Evolutionary conservation across 495 filamentous ascomycete species (phyloP), one percentile per base, ranked within the genome.

Genomic region (Aspergillus mulundensis): DNA sequence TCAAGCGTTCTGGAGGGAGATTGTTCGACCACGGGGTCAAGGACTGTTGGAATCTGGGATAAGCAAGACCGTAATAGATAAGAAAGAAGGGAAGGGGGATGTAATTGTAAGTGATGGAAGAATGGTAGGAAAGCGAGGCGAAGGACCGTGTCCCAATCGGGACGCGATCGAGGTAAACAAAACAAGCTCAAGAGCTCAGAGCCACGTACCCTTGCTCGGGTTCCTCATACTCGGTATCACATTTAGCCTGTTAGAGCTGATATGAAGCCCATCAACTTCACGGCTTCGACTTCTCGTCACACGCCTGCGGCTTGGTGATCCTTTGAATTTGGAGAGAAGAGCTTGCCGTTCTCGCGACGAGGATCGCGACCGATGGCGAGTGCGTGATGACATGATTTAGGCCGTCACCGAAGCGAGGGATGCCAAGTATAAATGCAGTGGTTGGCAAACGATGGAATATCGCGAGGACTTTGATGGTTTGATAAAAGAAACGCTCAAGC

Each of bases 221-320:
- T 23, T 44, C 32, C 32, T 5, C 45, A 16, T 36, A 16, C 25
- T 43, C 14, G 10, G 39, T 28, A 48, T 25, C 8, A 12, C 18
- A 12, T 39, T 53, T 30, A 12, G 14, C 20, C 47, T 38, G 30
- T 23, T 38, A 15, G 30, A 38, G 47, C 18, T 21, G 8, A 14
- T 14, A 16, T 16, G 46, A 23, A 25, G 5, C 0, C 19, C 57
- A 11, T 63, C 62, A 10, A 54, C 12, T 16, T 64, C 62, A 7
- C 61, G 66, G 54, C 66, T 68, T 49, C 61, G 66, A 34, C 63
- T 66, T 30, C 66, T 61, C 2, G 65, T 68, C 40, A 61, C 50
- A 1, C 62, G 58, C 38, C 56, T 59, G 6, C 50, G 41, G 20
- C 32, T 40, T 3, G 44, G 38, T 3, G 59, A 30, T 14, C 23